phyloP scores from a whole-genome alignment of 148 eudicot genomes.

The Vaccinium macrocarpon region DNA sequence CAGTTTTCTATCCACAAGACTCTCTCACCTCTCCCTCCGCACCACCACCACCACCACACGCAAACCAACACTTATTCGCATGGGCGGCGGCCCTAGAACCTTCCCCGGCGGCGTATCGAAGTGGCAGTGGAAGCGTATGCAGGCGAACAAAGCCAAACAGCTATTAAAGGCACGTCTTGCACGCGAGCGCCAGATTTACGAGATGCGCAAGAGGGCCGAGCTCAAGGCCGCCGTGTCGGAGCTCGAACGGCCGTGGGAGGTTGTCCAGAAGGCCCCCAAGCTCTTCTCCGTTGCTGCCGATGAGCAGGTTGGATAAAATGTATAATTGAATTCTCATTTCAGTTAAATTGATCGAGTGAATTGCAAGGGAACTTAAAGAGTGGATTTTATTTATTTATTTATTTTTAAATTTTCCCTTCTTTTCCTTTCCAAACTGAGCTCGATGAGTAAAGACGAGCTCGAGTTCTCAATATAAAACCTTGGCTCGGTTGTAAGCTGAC shows the following conservation, averaged over 20 bases:
- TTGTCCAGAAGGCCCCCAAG: conserved; percentile 44
- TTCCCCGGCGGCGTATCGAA: conserved; percentile 90
- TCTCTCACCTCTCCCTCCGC: conserved; percentile 32
- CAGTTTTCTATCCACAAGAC: conserved; percentile 20
- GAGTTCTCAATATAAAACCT: too few species aligned
- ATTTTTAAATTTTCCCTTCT: too few species aligned
- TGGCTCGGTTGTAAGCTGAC: too few species aligned
- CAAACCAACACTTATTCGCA: conserved; percentile 45
- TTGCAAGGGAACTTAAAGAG: too few species aligned
- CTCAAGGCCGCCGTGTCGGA: conserved; percentile 76
- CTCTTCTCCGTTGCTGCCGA: conserved; percentile 73
- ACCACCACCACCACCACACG: conserved; percentile 3
- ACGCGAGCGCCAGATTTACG: conserved; percentile 81
- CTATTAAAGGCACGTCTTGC: conserved; percentile 74
- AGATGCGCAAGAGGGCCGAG: conserved; percentile 90
- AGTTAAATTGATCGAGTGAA: too few species aligned
- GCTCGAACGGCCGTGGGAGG: conserved; percentile 91
- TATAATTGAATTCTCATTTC: too few species aligned
- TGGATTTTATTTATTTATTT: too few species aligned
- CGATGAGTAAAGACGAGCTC: too few species aligned
- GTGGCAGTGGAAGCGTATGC: conserved; percentile 98
- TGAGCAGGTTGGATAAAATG: conserved; percentile 37
- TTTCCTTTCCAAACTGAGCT: too few species aligned
- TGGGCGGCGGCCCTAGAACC: conserved; percentile 93
- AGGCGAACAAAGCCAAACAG: conserved; percentile 67